phyloP scores from a whole-genome alignment of 805 yeast genomes.

The Suhomyces sp. region DNA sequence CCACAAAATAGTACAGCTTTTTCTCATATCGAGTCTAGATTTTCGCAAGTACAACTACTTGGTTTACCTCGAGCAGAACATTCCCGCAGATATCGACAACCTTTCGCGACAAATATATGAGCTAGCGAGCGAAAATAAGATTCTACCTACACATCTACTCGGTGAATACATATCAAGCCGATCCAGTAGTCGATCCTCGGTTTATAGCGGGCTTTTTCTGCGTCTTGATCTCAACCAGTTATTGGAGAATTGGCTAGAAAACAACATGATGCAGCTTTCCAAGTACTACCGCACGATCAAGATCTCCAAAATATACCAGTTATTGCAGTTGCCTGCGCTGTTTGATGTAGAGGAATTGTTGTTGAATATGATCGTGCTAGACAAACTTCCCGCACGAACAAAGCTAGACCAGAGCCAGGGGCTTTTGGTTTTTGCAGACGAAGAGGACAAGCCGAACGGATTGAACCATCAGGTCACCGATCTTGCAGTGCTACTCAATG shows the following conservation, averaged over 20 bases:
- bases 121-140: conserved; percentile 9
- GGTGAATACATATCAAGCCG: conserved; percentile 11
- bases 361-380: conserved; percentile 32
- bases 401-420: conserved; percentile 33
- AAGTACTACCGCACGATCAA: conserved; percentile 28
- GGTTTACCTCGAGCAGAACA: conserved; percentile 13
- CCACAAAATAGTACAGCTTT: conserved; percentile 29
- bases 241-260: conserved; percentile 20
- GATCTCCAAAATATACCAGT: conserved; percentile 15
- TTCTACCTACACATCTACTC: conserved; percentile 16
- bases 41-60: conserved; percentile 28
- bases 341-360: conserved; percentile 26
- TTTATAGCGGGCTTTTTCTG: conserved; percentile 5
- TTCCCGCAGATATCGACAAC: background rate
- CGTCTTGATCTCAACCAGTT: background rate
- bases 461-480: background rate
- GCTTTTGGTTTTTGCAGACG: conserved; percentile 21
- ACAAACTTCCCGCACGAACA: conserved; percentile 29
- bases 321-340: conserved; percentile 15
- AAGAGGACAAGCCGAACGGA: conserved; percentile 1
- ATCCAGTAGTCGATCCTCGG: background rate
- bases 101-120: conserved; percentile 8
- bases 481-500: background rate
- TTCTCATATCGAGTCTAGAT: conserved; percentile 32
- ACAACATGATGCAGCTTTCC: conserved; percentile 30